Base-by-base conservation (phyloP, 768 basidiomycete species). In the Boletellus emodensis region DNA sequence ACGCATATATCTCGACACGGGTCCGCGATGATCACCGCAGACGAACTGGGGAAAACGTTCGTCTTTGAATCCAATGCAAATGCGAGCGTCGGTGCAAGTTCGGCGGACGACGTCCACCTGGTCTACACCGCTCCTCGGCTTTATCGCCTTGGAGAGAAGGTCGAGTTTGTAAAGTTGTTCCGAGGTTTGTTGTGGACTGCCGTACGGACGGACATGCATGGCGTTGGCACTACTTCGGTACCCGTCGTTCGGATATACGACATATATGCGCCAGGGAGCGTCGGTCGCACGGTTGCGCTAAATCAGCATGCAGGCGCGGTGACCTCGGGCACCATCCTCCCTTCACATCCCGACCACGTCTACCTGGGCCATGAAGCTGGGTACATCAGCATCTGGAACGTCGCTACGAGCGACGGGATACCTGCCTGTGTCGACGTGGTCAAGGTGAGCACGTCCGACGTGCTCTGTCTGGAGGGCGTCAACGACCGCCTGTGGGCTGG, bases 321-420 rank as follows among this genome's bases (percentile, higher is more conserved):
- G 17, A 90, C 89, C 0, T 82, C 84, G 32, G 91, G 86, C 1
- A 82, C 93, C 0, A 72, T 90, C 30, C 65, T 97, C 7, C 85
- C 89, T 0, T 79, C 83, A 1, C 73, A 80, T 17, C 84, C 84
- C 0, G 74, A 79, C 2, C 67, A 74, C 26, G 86, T 90, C 35
- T 96, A 85, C 59, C 72, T 99, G 32, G 93, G 89, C 0, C 95
- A 99, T 59, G 94, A 98, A 66, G 93, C 88, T 37, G 95, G 95
- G 0, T 84, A 78, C 61, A 75, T 98, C 54, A 86, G 85, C 2
- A 72, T 94, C n/a, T 99, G 96, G 94, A 59, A 70, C 20, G 54
- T 81, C 10, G 72, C 73, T 2, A 75, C 76, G 0, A 71, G 69
- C 2, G 83, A 81, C 52, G 81, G 79, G 36, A 71, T 75, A 39